Base-by-base conservation (phyloP, 1,284 basidiomycete species). In the Naganishia liquefaciens region DNA sequence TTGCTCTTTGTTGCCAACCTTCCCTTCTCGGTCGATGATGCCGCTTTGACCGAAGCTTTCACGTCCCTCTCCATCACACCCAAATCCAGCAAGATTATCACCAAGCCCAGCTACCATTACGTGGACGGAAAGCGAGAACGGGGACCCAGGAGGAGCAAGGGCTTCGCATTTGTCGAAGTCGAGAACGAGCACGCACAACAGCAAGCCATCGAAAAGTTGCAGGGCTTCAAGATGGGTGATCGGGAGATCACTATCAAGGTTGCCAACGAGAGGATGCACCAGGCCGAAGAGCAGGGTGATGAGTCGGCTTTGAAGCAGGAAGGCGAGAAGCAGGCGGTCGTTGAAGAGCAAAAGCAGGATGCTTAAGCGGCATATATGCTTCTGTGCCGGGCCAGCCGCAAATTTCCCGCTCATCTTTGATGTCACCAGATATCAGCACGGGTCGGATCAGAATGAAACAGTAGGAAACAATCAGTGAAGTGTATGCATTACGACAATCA, bases 1-100 rank as follows among this genome's bases (percentile, higher is more conserved):
- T 87, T 91, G 78, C 82, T 96, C 69, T 96, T 96, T 73, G 93
- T 96, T 69, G 92, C 92, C 79, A 96, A 96, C 82, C 89, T 96
- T 64, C 89, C 91, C 43, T 96, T 94, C 85, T 87, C 81, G 75
- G 85, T 95, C 69, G 90, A 91, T 67, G 92, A 96, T 73, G 87
- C 83, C 42, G 86, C 82, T 61, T 86, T 95, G 68, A 77, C 84
- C 47, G 81, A 85, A 54, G 83, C 94, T 72, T 95, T 96, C 83
- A 88, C 86, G 64, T 87, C 91, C 65, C 89, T 87, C 42, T 88
- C 85, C 68, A 87, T 94, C 80, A 81, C 81, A 50, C 89, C 93
- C 70, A 83, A 84, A 75, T 88, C 88, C 70, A 92, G 92, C 63
- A 90, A 90, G 71, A 88, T 96, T 69, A 90, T 94, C 71, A 87